Evolutionary conservation across 176 grass and related monocot species (phyloP).

Genomic region (Hordeum vulgare): MorexV3_pseudomolecules_assembly NC_058520.1:620797882-620798381

Average conservation of each 20-base stretch:
- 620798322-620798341: background rate
- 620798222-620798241: slow-evolving; percentile 1
- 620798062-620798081: too few species aligned
- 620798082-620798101: background rate
- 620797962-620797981: background rate
- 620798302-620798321: background rate
- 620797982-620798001: too few species aligned
- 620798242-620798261: background rate
- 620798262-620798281: background rate
- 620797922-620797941: slow-evolving; percentile 7
- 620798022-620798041: background rate
- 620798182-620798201: too few species aligned
- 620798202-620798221: background rate
- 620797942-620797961: background rate
- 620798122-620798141: background rate
- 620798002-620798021: too few species aligned
- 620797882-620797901: background rate
- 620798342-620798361: background rate
- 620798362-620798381: background rate
- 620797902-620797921: background rate
- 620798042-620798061: background rate
- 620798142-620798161: background rate
- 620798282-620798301: background rate
- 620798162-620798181: background rate
- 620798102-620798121: background rate